Conservation (phyloP, 768 basidiomycete species). For the Royoungia palumana region DNA sequence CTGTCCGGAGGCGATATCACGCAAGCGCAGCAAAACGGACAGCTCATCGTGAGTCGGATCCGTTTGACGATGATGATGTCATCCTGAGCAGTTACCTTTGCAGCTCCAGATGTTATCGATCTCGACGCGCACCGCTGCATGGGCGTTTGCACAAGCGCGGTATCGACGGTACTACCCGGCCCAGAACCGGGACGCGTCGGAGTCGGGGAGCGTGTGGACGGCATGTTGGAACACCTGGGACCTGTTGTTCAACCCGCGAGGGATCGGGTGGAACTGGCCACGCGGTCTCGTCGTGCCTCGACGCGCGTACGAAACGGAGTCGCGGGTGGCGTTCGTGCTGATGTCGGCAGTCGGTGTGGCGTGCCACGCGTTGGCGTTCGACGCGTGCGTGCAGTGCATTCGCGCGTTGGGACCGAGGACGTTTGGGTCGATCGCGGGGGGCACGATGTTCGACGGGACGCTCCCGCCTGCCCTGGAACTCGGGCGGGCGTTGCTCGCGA, state of each 20-base stretch:
- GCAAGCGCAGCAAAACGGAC: slow-evolving; percentile 13
- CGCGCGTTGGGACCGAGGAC: slow-evolving; percentile 38
- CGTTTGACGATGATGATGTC: background rate
- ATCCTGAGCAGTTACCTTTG: too few relatives aligned
- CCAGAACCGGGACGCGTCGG: background rate
- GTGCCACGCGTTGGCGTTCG: slow-evolving; percentile 13
- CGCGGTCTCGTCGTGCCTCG: slow-evolving; percentile 17
- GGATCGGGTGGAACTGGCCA: slow-evolving; percentile 29
- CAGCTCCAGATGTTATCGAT: slow-evolving; percentile 16
- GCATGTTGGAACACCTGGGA: slow-evolving; percentile 29
- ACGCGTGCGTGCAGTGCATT: slow-evolving; percentile 11
- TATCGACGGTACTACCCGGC: slow-evolving; percentile 12
- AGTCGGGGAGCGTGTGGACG: slow-evolving; percentile 2
- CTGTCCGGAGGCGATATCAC: slow-evolving; percentile 17
- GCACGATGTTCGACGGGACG: slow-evolving; percentile 33
- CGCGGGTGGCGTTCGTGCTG: slow-evolving; percentile 13
- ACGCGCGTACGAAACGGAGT: slow-evolving; percentile 4
- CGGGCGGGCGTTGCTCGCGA: slow-evolving; percentile 41
- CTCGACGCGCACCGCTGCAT: slow-evolving; percentile 13
- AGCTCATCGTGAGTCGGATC: slow-evolving; percentile 18
- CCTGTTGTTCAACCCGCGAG: slow-evolving; percentile 21
- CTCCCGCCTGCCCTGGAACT: slow-evolving; percentile 32
- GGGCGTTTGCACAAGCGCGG: slow-evolving; percentile 17
- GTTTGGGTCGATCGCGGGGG: slow-evolving; percentile 33
- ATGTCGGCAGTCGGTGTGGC: background rate